A percentile compares a stretch with the other conserved stretches of the same genome.
Conservation (phyloP, 2,329 filamentous ascomycete species). For the Clonostachys solani region DNA sequence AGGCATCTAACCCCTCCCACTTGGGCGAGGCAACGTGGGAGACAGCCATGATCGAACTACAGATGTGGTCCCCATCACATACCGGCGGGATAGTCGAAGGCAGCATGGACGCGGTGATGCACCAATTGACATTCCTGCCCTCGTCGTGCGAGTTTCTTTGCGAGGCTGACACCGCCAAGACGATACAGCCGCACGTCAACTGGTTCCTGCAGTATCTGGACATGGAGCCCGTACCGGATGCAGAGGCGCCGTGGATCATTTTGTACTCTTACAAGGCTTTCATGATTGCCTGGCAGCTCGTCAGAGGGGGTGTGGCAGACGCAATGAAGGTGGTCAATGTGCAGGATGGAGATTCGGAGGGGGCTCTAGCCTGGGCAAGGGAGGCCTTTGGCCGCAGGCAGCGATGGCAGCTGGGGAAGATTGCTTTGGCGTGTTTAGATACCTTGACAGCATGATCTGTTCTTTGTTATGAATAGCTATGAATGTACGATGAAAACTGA, state of each 20-base stretch:
- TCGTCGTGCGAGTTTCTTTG: slow-evolving; percentile 22
- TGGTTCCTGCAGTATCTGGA: slow-evolving; percentile 32
- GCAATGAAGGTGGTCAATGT: slow-evolving; percentile 24
- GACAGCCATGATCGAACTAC: slow-evolving; percentile 34
- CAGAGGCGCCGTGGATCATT: slow-evolving; percentile 30
- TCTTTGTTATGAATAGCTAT: too few relatives aligned
- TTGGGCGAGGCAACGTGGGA: slow-evolving; percentile 30
- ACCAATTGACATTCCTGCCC: slow-evolving; percentile 20
- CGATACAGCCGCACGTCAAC: slow-evolving; percentile 27
- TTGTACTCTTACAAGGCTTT: slow-evolving; percentile 34
- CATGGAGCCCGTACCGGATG: slow-evolving; percentile 6
- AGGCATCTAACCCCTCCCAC: slow-evolving; percentile 4
- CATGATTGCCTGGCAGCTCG: slow-evolving; percentile 31
- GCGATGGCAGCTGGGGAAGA: slow-evolving; percentile 20
- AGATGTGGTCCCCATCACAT: slow-evolving; percentile 33
- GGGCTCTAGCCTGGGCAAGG: slow-evolving; percentile 21
- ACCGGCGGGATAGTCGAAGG: slow-evolving; percentile 28
- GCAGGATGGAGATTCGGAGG: slow-evolving; percentile 19
- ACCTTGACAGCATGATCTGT: slow-evolving; percentile 5
- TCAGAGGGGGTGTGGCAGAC: slow-evolving; percentile 17
- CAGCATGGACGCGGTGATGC: slow-evolving; percentile 26
- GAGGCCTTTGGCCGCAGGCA: slow-evolving; percentile 19
- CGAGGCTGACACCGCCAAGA: slow-evolving; percentile 17
- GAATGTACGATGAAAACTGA: too few relatives aligned
- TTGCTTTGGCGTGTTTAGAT: slow-evolving; percentile 22